Percentiles rank a stretch among this genome's conserved stretches.
Conservation (phyloP, 306 rosid genomes). For the Citrullus mucosospermus region DNA sequence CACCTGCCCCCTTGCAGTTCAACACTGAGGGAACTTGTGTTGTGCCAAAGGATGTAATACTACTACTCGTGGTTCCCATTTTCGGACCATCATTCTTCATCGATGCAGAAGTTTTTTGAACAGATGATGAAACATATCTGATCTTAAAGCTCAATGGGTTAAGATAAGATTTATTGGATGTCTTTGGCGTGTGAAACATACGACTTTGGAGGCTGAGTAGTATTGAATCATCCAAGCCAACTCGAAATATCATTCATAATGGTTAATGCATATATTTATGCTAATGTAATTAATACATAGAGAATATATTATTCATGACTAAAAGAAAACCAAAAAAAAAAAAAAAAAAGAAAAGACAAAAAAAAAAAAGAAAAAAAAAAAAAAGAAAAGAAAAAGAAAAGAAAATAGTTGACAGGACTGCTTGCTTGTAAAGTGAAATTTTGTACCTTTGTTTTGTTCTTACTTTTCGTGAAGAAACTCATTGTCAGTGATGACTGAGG, state of each 20-base stretch:
- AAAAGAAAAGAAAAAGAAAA: neutral
- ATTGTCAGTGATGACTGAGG: neutral
- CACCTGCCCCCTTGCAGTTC: neutral
- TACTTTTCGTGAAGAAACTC: neutral
- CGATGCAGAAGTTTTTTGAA: neutral
- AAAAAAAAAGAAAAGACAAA: neutral
- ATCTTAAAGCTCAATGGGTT: neutral
- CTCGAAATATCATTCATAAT: neutral
- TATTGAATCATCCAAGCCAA: slow-evolving; percentile 1
- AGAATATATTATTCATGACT: neutral
- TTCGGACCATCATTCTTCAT: neutral
- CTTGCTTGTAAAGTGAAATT: slow-evolving; percentile 4
- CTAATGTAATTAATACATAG: slow-evolving; percentile 7
- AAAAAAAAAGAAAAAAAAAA: neutral
- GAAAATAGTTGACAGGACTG: neutral
- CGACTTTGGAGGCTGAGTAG: neutral
- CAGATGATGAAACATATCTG: neutral
- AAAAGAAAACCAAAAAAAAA: neutral
- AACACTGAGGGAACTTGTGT: neutral
- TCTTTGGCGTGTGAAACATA: neutral
- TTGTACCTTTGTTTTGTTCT: neutral
- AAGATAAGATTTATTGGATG: neutral
- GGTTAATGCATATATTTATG: neutral
- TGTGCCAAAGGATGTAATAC: neutral
- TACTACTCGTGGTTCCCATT: neutral